A percentile compares a stretch with the other conserved stretches of the same genome.
phyloP scores from a whole-genome alignment of 441 rosid species.

The Biscutella laevigata region DNA sequence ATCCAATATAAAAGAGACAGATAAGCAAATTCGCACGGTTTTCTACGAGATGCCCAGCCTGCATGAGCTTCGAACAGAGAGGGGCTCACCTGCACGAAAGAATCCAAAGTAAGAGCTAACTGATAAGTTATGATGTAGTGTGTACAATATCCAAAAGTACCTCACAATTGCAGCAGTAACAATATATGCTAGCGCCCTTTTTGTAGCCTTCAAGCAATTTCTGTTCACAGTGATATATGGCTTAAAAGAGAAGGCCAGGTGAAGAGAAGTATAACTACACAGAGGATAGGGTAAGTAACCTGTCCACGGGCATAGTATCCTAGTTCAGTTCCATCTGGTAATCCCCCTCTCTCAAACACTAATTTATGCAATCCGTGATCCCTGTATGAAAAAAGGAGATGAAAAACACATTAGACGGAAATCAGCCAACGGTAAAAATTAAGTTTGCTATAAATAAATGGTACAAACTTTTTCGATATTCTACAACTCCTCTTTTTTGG shows the following conservation, averaged over 20 bases:
- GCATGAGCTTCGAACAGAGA: slow-evolving; percentile 97
- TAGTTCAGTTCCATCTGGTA: slow-evolving; percentile 84
- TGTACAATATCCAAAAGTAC: slow-evolving; percentile 35
- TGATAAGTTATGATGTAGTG: not conserved
- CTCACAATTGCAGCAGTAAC: slow-evolving; percentile 89
- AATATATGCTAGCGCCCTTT: slow-evolving; percentile 71
- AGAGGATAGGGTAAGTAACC: slow-evolving; percentile 35
- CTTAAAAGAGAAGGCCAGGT: slow-evolving; percentile 15
- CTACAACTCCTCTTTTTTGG: slow-evolving; percentile 43
- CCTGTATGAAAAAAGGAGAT: slow-evolving; percentile 32
- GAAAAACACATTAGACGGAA: slow-evolving; percentile 7
- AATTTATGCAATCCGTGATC: slow-evolving; percentile 82
- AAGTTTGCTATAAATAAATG: slow-evolving; percentile 16
- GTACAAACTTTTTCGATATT: slow-evolving; percentile 46
- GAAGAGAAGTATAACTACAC: slow-evolving; percentile 11
- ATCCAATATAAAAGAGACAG: slow-evolving; percentile 4
- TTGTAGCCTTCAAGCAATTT: slow-evolving; percentile 88
- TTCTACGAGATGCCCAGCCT: slow-evolving; percentile 94
- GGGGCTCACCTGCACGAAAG: slow-evolving; percentile 79
- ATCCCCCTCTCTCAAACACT: slow-evolving; percentile 83
- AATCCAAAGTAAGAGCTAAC: slow-evolving; percentile 12
- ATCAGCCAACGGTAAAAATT: slow-evolving; percentile 4
- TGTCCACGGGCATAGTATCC: slow-evolving; percentile 81
- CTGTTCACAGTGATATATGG: slow-evolving; percentile 39
- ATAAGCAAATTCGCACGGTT: slow-evolving; percentile 52